Percentiles rank a stretch among this genome's conserved stretches.
These are phyloP conservation scores for Saccharomycodes ludwigii DNA, from an alignment of 805 yeast genomes.

Conservation along the genomic window DNA sequence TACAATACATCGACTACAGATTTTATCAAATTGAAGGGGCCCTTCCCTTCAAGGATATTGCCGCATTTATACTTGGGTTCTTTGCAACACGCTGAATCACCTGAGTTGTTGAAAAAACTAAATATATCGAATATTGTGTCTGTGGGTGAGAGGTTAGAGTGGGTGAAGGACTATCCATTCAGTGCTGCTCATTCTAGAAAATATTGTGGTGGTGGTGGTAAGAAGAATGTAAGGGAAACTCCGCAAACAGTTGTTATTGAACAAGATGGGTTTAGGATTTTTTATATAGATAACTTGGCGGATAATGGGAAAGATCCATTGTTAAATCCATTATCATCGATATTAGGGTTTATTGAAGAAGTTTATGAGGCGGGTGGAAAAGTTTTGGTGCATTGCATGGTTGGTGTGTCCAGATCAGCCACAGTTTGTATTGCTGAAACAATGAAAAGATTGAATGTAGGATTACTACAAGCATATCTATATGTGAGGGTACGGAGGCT, in stretches of 20 bases:
- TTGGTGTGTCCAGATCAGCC: slow-evolving; percentile 91
- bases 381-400: slow-evolving; percentile 83
- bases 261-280: slow-evolving; percentile 20
- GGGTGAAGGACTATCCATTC: slow-evolving; percentile 29
- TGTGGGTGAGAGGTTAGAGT: slow-evolving; percentile 69
- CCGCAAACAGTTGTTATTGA: slow-evolving; percentile 9
- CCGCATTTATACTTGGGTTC: slow-evolving; percentile 83
- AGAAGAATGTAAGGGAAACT: no score
- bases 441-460: slow-evolving; percentile 60
- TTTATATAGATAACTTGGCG: slow-evolving; percentile 61
- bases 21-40: slow-evolving; percentile 39
- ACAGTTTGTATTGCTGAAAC: slow-evolving; percentile 93
- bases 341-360: slow-evolving; percentile 54
- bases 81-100: slow-evolving; percentile 64
- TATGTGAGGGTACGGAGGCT: slow-evolving; percentile 82
- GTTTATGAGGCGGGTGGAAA: slow-evolving; percentile 33
- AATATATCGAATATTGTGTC: slow-evolving; percentile 68
- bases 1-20: slow-evolving; percentile 15
- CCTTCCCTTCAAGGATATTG: slow-evolving; percentile 68
- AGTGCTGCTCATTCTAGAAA: slow-evolving; percentile 1
- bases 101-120: slow-evolving; percentile 46
- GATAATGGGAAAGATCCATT: slow-evolving; percentile 88
- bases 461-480: slow-evolving; percentile 68
- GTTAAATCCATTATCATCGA: slow-evolving; percentile 44
- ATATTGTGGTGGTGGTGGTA: background rate